Evolutionary conservation across 2,329 filamentous ascomycete genomes (phyloP).

Genomic region (Talaromyces pinophilus): DNA sequence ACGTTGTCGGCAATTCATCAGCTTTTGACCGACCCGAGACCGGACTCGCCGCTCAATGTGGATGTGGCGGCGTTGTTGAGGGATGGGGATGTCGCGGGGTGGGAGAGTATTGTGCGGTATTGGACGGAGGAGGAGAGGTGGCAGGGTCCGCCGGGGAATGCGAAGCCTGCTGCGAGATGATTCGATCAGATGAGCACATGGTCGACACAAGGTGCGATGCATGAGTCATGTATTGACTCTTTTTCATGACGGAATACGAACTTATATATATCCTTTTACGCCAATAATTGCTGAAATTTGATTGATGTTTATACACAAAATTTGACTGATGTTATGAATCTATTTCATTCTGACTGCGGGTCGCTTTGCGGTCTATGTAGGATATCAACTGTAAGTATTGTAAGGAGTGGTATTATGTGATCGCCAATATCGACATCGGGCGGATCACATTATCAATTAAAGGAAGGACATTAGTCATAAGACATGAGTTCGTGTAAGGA

Average conservation of each 20-base stretch:
- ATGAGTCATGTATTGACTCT: background rate
- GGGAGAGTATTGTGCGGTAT: slow-evolving; percentile 50
- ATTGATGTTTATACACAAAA: background rate
- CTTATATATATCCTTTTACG: slow-evolving; percentile 9
- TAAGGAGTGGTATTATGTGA: slow-evolving; percentile 6
- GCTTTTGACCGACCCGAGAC: slow-evolving; percentile 47
- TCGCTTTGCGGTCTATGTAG: slow-evolving; percentile 2
- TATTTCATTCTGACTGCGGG: background rate
- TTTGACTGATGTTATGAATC: background rate
- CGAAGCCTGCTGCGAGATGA: slow-evolving; percentile 22
- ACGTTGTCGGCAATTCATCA: slow-evolving; percentile 51
- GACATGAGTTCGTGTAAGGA: slow-evolving; percentile 22
- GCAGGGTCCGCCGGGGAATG: slow-evolving; percentile 33
- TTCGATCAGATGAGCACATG: background rate
- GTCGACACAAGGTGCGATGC: background rate
- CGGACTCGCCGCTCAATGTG: slow-evolving; percentile 52
- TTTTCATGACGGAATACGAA: slow-evolving; percentile 13
- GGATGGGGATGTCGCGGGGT: slow-evolving; percentile 47
- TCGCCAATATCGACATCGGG: no score
- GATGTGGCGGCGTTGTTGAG: slow-evolving; percentile 51
- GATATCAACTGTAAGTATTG: background rate
- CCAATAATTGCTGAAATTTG: background rate
- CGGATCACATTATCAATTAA: background rate
- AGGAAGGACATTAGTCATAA: slow-evolving; percentile 20
- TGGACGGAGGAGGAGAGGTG: slow-evolving; percentile 51